Percentiles rank a stretch among this genome's conserved stretches.
phyloP scores from a whole-genome alignment of 2,329 filamentous ascomycete species.

The Penicillium sp. region DNA sequence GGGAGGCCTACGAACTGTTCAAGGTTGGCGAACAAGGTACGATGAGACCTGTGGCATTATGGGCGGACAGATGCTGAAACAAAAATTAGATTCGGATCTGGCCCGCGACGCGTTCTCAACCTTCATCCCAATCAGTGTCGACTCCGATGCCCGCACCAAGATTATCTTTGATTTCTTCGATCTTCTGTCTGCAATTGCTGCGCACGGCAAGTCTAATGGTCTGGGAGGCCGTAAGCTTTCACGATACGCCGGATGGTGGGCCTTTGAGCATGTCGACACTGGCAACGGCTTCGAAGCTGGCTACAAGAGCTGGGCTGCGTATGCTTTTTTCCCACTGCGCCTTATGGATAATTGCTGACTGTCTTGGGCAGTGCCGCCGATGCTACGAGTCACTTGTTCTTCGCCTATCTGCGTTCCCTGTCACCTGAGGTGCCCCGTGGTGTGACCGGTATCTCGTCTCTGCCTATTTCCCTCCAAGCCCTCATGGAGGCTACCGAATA shows the following conservation, averaged over 20 bases:
- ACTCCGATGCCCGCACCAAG: slow-evolving; percentile 74
- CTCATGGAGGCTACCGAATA: slow-evolving; percentile 91
- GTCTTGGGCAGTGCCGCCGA: slow-evolving; percentile 67
- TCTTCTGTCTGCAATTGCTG: slow-evolving; percentile 81
- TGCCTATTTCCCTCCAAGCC: slow-evolving; percentile 87
- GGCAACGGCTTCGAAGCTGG: slow-evolving; percentile 91
- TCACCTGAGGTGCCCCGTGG: slow-evolving; percentile 69
- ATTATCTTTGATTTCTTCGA: slow-evolving; percentile 98
- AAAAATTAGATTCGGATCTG: slow-evolving; percentile 71
- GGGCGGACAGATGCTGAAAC: slow-evolving; percentile 20
- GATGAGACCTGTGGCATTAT: slow-evolving; percentile 1
- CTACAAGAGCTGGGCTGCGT: slow-evolving; percentile 83
- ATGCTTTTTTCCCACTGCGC: slow-evolving; percentile 30
- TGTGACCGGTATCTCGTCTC: slow-evolving; percentile 71
- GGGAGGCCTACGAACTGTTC: slow-evolving; percentile 96
- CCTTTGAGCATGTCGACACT: slow-evolving; percentile 83
- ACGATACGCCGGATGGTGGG: slow-evolving; percentile 96
- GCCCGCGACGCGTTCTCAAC: slow-evolving; percentile 92
- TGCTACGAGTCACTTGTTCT: slow-evolving; percentile 94
- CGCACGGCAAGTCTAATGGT: slow-evolving; percentile 88
- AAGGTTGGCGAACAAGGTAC: slow-evolving; percentile 87
- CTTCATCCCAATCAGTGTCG: slow-evolving; percentile 90
- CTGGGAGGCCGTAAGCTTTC: slow-evolving; percentile 91
- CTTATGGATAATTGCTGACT: slow-evolving; percentile 27
- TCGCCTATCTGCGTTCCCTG: slow-evolving; percentile 88